Evolutionary conservation across 139 green algal genomes (phyloP).

Genomic region (Trebouxia sp.): DNA sequence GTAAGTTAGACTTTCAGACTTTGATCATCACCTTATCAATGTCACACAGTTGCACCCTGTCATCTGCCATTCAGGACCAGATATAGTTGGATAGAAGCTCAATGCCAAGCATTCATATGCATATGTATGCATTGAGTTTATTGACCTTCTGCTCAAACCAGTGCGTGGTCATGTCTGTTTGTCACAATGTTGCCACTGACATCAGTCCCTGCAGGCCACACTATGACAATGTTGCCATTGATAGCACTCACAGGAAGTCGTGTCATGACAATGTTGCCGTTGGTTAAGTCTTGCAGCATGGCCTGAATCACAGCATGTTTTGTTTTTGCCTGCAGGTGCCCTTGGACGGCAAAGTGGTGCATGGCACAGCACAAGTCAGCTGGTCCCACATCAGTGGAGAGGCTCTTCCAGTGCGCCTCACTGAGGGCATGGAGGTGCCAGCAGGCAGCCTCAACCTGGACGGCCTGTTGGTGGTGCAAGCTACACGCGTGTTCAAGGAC

Average conservation of each 20-base stretch:
- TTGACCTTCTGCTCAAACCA: not conserved
- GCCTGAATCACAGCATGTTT: too few species aligned
- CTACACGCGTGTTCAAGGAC: conserved; percentile 51
- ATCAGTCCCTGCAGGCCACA: not conserved
- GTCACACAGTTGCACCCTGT: not conserved
- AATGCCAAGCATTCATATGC: too few species aligned
- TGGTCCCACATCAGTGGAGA: conserved; percentile 84
- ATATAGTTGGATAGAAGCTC: too few species aligned
- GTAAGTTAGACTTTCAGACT: conserved; percentile 26
- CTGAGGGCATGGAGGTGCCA: conserved; percentile 40
- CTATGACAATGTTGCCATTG: not conserved
- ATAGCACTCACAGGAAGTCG: not conserved
- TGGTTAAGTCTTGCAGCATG: too few species aligned
- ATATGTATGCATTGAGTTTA: too few species aligned
- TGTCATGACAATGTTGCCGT: too few species aligned
- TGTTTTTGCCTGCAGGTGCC: conserved; percentile 57
- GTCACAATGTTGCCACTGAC: not conserved
- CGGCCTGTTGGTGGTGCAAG: conserved; percentile 72
- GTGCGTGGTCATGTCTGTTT: not conserved
- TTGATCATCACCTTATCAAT: not conserved
- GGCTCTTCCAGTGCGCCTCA: conserved; percentile 45
- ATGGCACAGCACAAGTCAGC: conserved; percentile 68
- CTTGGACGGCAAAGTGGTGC: conserved; percentile 76
- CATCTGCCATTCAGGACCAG: not conserved
- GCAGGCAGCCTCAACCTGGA: conserved; percentile 65